Evolutionary conservation across 345 rosid species (phyloP), one percentile per base, ranked within the genome.

Genomic region (Cardamine occulta): DNA sequence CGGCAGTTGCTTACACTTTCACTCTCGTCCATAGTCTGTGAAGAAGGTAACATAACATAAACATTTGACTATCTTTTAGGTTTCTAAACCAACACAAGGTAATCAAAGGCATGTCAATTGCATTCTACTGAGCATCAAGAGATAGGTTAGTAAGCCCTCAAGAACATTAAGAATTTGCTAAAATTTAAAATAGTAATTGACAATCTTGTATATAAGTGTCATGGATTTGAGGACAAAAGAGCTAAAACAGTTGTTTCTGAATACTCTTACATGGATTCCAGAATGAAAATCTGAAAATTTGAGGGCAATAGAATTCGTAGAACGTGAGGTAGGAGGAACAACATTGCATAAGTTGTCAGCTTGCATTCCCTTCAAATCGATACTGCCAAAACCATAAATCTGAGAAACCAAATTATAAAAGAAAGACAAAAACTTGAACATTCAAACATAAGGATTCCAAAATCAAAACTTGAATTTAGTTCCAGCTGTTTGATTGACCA

Each of bases 321-420:
- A 86, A 18, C 98, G 96, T 35, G 98, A 91, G 31, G 90, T 87
- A 34, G 91, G 86, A 72, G 97, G 97, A 71, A 94, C 83, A 84
- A 94, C 84, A 82, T 88, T 74, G 85, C 83, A 82, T 67, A 93
- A 82, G 79, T 89, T 87, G 82, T 89, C 96, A 40, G 97, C 96
- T 84, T 89, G 98, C 89, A 93, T 80, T 72, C 87, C 85, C 94
- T 87, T 93, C 97, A 94, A 79, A 88, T 94, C 84, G 70, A 94
- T 87, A 87, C 98, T 94, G 97, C 90, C 86, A 87, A 91, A 88
- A 91, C 86, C 91, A 89, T 74, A 81, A 83, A 82, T 88, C 89
- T 86, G 85, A 89, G 89, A 91, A 80, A 72, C 79, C 81, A 82
- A 82, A 79, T 68, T 79, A 82, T 66, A 64, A 64, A 61, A 76